A percentile compares a stretch with the other conserved stretches of the same genome.
These are phyloP conservation scores for Zizania palustris DNA, from an alignment of 202 grass and related monocot species.

Conservation along the genomic window DNA sequence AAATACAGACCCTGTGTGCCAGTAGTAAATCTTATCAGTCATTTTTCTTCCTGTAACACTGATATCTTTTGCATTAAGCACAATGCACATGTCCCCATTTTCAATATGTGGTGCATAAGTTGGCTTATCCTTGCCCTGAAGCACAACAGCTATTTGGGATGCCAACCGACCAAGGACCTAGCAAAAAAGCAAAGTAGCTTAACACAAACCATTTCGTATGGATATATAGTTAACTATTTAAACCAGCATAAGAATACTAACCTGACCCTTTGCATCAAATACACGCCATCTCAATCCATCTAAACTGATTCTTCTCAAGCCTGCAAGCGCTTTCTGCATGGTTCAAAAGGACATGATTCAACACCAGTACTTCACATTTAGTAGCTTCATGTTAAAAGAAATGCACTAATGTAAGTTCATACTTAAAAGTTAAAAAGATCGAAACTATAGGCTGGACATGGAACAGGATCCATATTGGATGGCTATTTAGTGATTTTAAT, in stretches of 20 bases:
- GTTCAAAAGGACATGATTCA: constrained; percentile 14
- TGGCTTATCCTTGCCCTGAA: background rate
- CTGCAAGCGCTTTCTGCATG: constrained; percentile 84
- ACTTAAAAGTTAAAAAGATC: background rate
- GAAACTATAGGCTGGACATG: background rate
- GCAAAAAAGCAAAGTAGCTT: constrained; percentile 19
- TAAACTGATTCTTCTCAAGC: constrained; percentile 89
- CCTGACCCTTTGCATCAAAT: constrained; percentile 49
- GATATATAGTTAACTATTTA: background rate
- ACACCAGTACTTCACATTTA: background rate
- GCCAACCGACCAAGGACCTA: constrained; percentile 90
- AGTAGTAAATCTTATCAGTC: too few relatives aligned
- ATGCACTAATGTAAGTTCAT: background rate
- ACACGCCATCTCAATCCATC: background rate
- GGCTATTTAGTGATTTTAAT: too few relatives aligned
- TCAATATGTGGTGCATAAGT: too few relatives aligned
- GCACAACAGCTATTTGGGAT: constrained; percentile 78
- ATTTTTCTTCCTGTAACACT: too few relatives aligned
- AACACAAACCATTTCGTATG: background rate
- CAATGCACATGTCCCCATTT: too few relatives aligned
- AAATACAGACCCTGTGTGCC: constrained; percentile 46
- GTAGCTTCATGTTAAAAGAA: background rate
- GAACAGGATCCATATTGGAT: too few relatives aligned
- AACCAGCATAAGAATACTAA: constrained; percentile 33
- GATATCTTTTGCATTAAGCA: too few relatives aligned